These are phyloP conservation scores for Berberis vulgaris DNA, from an alignment of 164 flowering plant genomes.

Conservation along the genomic window DNA sequence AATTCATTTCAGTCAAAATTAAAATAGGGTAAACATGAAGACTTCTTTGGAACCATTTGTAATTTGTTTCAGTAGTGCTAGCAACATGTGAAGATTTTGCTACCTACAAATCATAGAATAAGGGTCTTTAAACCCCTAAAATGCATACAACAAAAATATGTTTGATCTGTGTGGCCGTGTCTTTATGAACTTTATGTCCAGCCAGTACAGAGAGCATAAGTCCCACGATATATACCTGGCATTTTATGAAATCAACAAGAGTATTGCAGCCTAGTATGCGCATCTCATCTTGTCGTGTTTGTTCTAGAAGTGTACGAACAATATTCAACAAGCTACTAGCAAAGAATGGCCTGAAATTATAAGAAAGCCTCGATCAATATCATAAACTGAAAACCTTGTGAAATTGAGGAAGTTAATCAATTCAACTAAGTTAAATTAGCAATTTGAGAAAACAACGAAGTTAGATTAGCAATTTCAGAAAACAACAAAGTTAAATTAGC, in stretches of 20 bases:
- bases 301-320: slow-evolving; percentile 67
- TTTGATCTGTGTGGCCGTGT: too few relatives aligned
- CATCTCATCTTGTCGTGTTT: slow-evolving; percentile 61
- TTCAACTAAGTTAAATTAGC: not conserved
- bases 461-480: not conserved
- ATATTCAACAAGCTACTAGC: slow-evolving; percentile 65
- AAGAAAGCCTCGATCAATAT: not conserved
- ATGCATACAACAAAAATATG: too few relatives aligned
- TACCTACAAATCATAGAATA: too few relatives aligned
- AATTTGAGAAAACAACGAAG: not conserved
- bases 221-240: slow-evolving; percentile 45
- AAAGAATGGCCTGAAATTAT: slow-evolving; percentile 70
- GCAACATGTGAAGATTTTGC: too few relatives aligned
- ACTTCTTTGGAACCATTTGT: too few relatives aligned
- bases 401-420: not conserved
- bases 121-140: too few relatives aligned
- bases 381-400: not conserved
- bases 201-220: not conserved
- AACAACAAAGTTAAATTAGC: not conserved
- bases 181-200: too few relatives aligned
- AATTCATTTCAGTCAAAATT: too few relatives aligned
- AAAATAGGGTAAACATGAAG: too few relatives aligned
- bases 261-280: slow-evolving; percentile 57
- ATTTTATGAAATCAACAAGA: slow-evolving; percentile 68
- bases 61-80: too few relatives aligned